phyloP scores from a whole-genome alignment of 1,139 yeast species.

The Kodamaea plutei region DNA sequence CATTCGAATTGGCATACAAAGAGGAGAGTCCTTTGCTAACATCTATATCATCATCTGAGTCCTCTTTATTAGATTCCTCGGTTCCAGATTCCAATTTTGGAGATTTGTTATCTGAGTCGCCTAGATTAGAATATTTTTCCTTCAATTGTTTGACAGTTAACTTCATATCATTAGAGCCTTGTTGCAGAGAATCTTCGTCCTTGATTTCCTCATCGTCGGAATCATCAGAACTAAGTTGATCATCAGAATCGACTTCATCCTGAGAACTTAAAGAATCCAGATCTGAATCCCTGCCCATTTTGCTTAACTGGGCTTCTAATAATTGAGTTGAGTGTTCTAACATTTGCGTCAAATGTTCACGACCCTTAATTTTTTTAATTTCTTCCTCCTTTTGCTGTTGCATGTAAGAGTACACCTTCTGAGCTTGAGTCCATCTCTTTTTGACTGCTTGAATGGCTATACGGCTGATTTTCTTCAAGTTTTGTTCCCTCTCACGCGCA shows the following conservation, averaged over 20 bases:
- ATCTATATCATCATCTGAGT: conserved; percentile 17
- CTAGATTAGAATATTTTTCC: conserved; percentile 57
- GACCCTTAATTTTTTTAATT: conserved; percentile 71
- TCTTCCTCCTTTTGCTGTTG: conserved; percentile 59
- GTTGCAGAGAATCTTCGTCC: conserved; percentile 11
- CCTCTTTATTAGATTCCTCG: conserved; percentile 9
- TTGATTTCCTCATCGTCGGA: conserved; percentile 4
- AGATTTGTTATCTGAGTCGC: too few species aligned
- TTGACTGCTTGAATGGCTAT: conserved; percentile 79
- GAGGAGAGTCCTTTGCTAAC: conserved; percentile 26
- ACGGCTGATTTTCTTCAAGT: conserved; percentile 65
- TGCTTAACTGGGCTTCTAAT: conserved; percentile 74
- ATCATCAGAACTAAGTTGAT: conserved; percentile 11
- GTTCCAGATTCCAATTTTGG: too few species aligned
- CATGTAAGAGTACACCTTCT: conserved; percentile 64
- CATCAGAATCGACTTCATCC: conserved; percentile 15
- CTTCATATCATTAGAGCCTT: conserved; percentile 22
- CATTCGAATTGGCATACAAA: conserved; percentile 23
- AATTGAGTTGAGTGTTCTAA: conserved; percentile 88
- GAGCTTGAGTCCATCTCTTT: conserved; percentile 88
- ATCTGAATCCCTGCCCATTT: conserved; percentile 26
- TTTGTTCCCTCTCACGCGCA: conserved; percentile 65
- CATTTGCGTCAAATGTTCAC: conserved; percentile 84
- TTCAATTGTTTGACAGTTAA: conserved; percentile 64
- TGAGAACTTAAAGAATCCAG: conserved; percentile 14